These are phyloP conservation scores for Styphnolobium japonicum DNA, from an alignment of 306 rosid species.

Conservation along the genomic window DNA sequence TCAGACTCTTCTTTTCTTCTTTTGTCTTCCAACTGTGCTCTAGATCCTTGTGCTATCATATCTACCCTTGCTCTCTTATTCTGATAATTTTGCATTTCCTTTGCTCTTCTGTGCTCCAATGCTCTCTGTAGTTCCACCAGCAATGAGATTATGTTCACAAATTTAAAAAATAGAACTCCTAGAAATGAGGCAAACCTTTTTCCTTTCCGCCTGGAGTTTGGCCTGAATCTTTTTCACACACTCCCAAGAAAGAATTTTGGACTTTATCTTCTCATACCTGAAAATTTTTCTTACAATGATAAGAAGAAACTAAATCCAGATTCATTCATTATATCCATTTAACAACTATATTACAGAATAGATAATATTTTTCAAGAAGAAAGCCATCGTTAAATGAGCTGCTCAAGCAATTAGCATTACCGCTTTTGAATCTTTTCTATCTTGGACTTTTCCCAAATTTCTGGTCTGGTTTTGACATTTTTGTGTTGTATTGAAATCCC, in stretches of 20 bases:
- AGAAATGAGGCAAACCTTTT: conserved; percentile 33
- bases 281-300: conserved; percentile 15
- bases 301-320: conserved; percentile 8
- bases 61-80: conserved; percentile 41
- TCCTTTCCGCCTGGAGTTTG: conserved; percentile 47
- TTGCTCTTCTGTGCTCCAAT: conserved; percentile 43
- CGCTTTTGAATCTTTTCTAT: conserved; percentile 46
- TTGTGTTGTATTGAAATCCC: background rate
- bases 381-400: background rate
- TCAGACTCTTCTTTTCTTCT: conserved; percentile 44
- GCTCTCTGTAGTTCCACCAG: conserved; percentile 35
- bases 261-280: conserved; percentile 58
- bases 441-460: conserved; percentile 52
- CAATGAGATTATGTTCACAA: conserved; percentile 11
- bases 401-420: conserved; percentile 31
- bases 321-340: background rate
- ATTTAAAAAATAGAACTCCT: background rate
- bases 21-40: conserved; percentile 47
- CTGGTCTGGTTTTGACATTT: conserved; percentile 33
- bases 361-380: background rate
- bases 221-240: conserved; percentile 55
- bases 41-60: conserved; percentile 46
- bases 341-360: background rate
- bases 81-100: conserved; percentile 32
- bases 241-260: conserved; percentile 53